Evolutionary conservation across 2,329 filamentous ascomycete genomes (phyloP).

Genomic region (Paradendryphiella salina): DNA sequence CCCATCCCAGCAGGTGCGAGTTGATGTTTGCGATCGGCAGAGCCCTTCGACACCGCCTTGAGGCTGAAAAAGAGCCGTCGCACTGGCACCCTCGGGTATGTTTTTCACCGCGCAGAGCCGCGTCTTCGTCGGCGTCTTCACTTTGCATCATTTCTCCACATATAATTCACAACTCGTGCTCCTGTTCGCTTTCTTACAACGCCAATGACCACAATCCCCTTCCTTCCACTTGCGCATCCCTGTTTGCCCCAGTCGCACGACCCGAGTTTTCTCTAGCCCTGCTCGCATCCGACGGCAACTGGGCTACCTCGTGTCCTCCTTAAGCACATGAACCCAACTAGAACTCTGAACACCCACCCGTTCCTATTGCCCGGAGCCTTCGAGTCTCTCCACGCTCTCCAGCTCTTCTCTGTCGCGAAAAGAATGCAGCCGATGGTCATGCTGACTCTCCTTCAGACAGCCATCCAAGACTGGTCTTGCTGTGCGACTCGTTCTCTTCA

Average conservation of each 20-base stretch:
- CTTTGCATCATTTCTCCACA: slow-evolving; percentile 19
- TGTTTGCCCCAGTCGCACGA: slow-evolving; percentile 16
- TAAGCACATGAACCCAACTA: slow-evolving; percentile 10
- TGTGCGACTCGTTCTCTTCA: slow-evolving; percentile 26
- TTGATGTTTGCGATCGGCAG: slow-evolving; percentile 39
- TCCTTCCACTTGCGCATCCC: slow-evolving; percentile 19
- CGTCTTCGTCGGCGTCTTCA: slow-evolving; percentile 23
- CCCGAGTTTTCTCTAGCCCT: slow-evolving; percentile 20
- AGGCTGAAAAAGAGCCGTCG: slow-evolving; percentile 44
- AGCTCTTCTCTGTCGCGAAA: slow-evolving; percentile 7
- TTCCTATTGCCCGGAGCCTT: slow-evolving; percentile 1
- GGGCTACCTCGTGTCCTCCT: slow-evolving; percentile 10
- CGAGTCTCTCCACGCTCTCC: background rate
- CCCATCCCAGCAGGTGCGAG: slow-evolving; percentile 17
- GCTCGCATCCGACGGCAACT: slow-evolving; percentile 18
- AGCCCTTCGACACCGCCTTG: slow-evolving; percentile 41
- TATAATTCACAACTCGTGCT: slow-evolving; percentile 9
- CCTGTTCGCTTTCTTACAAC: slow-evolving; percentile 14
- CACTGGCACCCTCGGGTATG: slow-evolving; percentile 45
- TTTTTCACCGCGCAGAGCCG: slow-evolving; percentile 44
- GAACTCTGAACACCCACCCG: background rate
- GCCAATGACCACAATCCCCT: slow-evolving; percentile 17
- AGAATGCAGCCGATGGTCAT: slow-evolving; percentile 29
- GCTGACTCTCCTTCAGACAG: slow-evolving; percentile 35
- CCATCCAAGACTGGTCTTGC: slow-evolving; percentile 25